Evolutionary conservation across 1,284 basidiomycete species (phyloP), one percentile per base, ranked within the genome.

Genomic region (Ustilago shanxiensis): DNA sequence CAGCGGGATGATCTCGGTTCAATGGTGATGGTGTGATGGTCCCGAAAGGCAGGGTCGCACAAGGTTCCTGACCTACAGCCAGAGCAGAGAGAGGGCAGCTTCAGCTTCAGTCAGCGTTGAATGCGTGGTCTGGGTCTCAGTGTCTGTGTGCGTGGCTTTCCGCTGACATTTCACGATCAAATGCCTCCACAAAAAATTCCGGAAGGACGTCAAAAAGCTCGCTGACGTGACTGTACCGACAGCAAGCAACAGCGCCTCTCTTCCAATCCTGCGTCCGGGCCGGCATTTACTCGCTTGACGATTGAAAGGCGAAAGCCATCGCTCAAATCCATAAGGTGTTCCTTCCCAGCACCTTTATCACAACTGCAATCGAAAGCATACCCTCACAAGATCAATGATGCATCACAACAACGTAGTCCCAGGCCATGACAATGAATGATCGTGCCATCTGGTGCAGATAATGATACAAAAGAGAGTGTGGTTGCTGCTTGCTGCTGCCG

Each of bases 71-170:
- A 33, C 31, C 5, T 33, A 11, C 31, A 33, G 31, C 5, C 31
- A 6, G 31, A 33, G 31, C 31, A n/a, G n/a, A n/a, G n/a, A n/a
- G n/a, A 39, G 9, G 18, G 14, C 2, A 39, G 37, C 37, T 11
- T n/a, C n/a, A 47, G 44, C 44, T 47, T 47, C 14, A 49, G 47
- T 49, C 47, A 49, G 11, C 44, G 44, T 45, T 45, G 44, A 45
- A 45, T 20, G 44, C 44, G 44, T 37, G 35, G 7, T 44, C 41
- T 20, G 41, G n/a, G n/a, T n/a, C n/a, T n/a, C n/a, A n/a, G n/a
- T n/a, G n/a, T n/a, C n/a, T 44, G 41, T 44, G 41, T 44, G 41
- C 11, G 31, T n/a, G n/a, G 31, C 31, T 33, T 33, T 33, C 31
- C 31, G 31, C 31, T 33, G 31, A 33, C 31, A 33, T 33, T 33